phyloP scores from a whole-genome alignment of 805 yeast genomes.

The Priceomyces haplophilus region DNA sequence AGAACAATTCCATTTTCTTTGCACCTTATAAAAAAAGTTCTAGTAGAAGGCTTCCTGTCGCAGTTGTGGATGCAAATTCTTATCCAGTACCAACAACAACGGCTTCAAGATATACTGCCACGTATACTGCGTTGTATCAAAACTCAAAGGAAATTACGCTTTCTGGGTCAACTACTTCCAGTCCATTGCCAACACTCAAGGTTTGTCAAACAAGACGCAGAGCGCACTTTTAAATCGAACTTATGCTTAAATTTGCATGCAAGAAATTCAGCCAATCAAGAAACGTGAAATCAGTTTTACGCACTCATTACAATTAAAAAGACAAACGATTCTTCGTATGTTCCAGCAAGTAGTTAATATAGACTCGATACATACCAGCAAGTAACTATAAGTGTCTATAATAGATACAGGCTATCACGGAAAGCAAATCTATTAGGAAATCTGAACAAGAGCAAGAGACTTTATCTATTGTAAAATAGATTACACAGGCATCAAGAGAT shows the following conservation, averaged over 20 bases:
- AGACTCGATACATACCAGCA: not conserved
- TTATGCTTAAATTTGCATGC: not conserved
- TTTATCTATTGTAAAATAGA: not conserved
- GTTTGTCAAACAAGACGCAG: slow-evolving; percentile 1
- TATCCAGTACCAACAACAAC: slow-evolving; percentile 14
- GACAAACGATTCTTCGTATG: slow-evolving; percentile 1
- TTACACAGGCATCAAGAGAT: not conserved
- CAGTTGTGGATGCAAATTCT: slow-evolving; percentile 5
- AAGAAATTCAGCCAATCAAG: slow-evolving; percentile 6
- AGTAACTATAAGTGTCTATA: not conserved
- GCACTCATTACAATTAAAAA: slow-evolving; percentile 5
- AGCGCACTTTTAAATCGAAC: not conserved
- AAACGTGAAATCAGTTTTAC: slow-evolving; percentile 8
- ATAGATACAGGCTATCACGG: not conserved
- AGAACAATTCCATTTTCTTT: slow-evolving; percentile 11
- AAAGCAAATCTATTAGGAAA: not conserved
- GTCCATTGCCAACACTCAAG: not conserved
- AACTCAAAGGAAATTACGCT: slow-evolving; percentile 5
- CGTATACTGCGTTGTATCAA: slow-evolving; percentile 12
- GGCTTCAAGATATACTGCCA: slow-evolving; percentile 10
- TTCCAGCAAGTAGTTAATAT: not conserved
- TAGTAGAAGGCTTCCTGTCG: slow-evolving; percentile 2
- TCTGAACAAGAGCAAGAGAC: not conserved
- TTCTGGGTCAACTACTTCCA: not conserved
- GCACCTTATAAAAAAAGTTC: slow-evolving; percentile 10